Base-by-base conservation (phyloP, 257 asterid genomes). In the Striga asiatica region DNA sequence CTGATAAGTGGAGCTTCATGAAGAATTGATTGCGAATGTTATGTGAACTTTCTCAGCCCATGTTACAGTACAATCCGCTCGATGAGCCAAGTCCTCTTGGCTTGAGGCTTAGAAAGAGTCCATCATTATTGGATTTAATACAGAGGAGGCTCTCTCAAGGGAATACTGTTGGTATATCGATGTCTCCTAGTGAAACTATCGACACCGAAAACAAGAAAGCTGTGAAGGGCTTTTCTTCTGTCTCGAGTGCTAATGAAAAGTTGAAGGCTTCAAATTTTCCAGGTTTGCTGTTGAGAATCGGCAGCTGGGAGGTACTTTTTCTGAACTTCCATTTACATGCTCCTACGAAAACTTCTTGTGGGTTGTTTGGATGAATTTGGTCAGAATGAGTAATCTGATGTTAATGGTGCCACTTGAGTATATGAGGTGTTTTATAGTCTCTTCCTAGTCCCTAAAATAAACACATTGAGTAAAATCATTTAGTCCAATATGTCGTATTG, bases 71-170 rank as follows among this genome's bases (percentile, higher is more conserved):
- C 66, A 80, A 82, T 77, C 87, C 76, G 10, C 78, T 84, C 47
- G 81, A 74, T 54, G 88, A 84, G 71, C 95, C 97, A 31, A 74
- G 91, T 59, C 95, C 97, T 19, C 61, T 84, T 69, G 95, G 95
- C 25, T 78, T 88, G 77, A 57, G 69, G 66, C 78, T 88, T 56
- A 80, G 65, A 28, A 84, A 82, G 78, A 84, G 80, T 53, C 88
- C 81, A n/a, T 88, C 97, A 0, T 59, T 88, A 20, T 27, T 78
- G 75, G 94, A 84, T 28, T 70, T 88, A 70, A 80, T 88, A 49
- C 84, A 81, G 53, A 82, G 62, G 92, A 76, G 55, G 62, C 80
- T 88, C 54, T 70, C 94, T 2, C 73, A 63, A 23, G 66, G 74
- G 56, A 57, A 39, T 56, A 56, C 65, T 35, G 38, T 65, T 31